These are phyloP conservation scores for Euphorbia schlechtendalii DNA, from an alignment of 441 rosid species.

Conservation along the genomic window DNA sequence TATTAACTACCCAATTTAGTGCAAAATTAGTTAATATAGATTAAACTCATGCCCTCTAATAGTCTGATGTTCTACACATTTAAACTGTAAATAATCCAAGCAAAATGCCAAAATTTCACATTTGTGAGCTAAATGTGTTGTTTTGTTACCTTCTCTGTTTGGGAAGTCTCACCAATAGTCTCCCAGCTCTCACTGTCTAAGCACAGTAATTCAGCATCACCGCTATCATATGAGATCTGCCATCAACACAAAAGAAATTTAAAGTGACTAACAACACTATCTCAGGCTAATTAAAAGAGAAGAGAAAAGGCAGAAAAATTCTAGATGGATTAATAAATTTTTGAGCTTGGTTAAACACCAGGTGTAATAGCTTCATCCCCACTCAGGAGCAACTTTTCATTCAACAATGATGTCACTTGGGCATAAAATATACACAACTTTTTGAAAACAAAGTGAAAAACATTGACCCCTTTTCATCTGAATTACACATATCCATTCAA, in stretches of 20 bases:
- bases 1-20: not conserved
- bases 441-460: not conserved
- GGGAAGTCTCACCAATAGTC: constrained; percentile 33
- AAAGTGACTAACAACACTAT: not conserved
- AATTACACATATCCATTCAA: not conserved
- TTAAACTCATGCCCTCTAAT: not conserved
- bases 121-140: constrained; percentile 10
- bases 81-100: not conserved
- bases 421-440: not conserved
- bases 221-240: constrained; percentile 47
- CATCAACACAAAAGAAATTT: constrained; percentile 2
- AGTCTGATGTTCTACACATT: not conserved
- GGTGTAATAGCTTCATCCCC: not conserved
- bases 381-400: not conserved
- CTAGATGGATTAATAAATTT: not conserved
- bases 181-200: constrained; percentile 54
- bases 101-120: not conserved
- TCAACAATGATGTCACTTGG: not conserved
- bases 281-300: not conserved
- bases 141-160: constrained; percentile 33
- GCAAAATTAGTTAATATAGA: not conserved
- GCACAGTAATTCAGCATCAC: constrained; percentile 46
- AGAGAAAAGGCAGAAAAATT: not conserved
- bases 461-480: not conserved
- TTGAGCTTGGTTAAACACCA: not conserved